Evolutionary conservation across 768 basidiomycete species (phyloP).

Genomic region (Leccinellum rugosiceps): DNA sequence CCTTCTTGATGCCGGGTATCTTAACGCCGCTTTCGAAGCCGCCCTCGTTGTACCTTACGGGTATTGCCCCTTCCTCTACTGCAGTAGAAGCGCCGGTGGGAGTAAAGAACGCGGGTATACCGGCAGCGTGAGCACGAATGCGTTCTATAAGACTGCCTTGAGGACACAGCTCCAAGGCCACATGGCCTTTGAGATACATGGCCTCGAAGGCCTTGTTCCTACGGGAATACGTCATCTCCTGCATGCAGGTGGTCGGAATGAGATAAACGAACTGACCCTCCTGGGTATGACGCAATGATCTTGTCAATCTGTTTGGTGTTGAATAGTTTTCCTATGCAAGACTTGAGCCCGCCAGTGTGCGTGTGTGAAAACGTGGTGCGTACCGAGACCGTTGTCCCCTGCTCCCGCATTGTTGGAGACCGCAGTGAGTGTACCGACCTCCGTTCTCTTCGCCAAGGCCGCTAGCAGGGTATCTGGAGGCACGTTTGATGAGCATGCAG

Average conservation of each 20-base stretch:
- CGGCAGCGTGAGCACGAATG: constrained; percentile 83
- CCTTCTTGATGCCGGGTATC: constrained; percentile 72
- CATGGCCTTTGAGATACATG: constrained; percentile 74
- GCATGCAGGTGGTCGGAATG: neutral
- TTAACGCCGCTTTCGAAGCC: constrained; percentile 69
- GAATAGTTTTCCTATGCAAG: constrained; percentile 61
- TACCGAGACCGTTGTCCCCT: constrained; percentile 68
- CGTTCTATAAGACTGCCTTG: constrained; percentile 91
- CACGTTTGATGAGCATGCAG: neutral
- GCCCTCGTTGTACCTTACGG: constrained; percentile 73
- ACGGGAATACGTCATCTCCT: constrained; percentile 1
- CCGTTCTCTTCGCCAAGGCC: constrained; percentile 70
- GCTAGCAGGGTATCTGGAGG: constrained; percentile 72
- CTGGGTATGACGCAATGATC: constrained; percentile 88
- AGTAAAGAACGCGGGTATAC: constrained; percentile 92
- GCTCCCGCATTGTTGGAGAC: constrained; percentile 88
- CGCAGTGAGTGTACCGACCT: constrained; percentile 72
- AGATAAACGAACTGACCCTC: constrained; percentile 49
- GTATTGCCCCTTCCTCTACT: constrained; percentile 75
- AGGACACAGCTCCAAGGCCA: constrained; percentile 85
- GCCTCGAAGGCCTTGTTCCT: constrained; percentile 87
- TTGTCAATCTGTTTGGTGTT: constrained; percentile 74
- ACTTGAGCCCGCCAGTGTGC: neutral
- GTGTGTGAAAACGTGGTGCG: neutral
- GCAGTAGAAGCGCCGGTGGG: constrained; percentile 87